Evolutionary conservation across 2,329 filamentous ascomycete genomes (phyloP).

Genomic region (Nigrospora oryzae): DNA sequence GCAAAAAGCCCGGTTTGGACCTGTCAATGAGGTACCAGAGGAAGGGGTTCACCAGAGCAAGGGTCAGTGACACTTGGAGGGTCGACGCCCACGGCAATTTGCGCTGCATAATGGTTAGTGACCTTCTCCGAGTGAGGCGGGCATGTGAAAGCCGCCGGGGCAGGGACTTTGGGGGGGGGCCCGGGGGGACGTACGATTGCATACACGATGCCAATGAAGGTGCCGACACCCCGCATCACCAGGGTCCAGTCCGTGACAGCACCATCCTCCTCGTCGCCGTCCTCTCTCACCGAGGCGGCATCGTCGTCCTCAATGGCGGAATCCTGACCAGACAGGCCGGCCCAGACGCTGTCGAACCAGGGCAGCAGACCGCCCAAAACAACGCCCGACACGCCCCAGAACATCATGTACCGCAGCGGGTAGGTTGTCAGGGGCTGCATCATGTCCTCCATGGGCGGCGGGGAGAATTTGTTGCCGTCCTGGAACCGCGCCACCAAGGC

Average conservation of each 20-base stretch:
- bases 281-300: constrained; percentile 14
- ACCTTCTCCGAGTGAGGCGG: neutral
- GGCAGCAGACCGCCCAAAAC: constrained; percentile 72
- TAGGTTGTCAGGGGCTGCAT: constrained; percentile 26
- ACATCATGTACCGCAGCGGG: constrained; percentile 60
- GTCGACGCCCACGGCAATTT: constrained; percentile 90
- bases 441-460: constrained; percentile 45
- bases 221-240: constrained; percentile 48
- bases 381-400: constrained; percentile 78
- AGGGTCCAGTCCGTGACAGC: constrained; percentile 63
- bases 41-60: constrained; percentile 85
- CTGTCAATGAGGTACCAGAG: constrained; percentile 96
- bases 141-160: neutral
- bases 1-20: constrained; percentile 72
- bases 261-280: constrained; percentile 19
- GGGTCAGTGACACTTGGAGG: constrained; percentile 82
- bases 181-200: constrained; percentile 64
- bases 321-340: constrained; percentile 35
- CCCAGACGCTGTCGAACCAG: constrained; percentile 74
- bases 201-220: constrained; percentile 53
- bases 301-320: constrained; percentile 10
- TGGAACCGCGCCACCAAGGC: constrained; percentile 74
- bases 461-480: constrained; percentile 54
- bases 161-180: constrained; percentile 2
- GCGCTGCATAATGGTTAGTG: constrained; percentile 43